These are phyloP conservation scores for Tillandsia leiboldiana DNA, from an alignment of 176 grass and related monocot genomes.

Conservation along the genomic window DNA sequence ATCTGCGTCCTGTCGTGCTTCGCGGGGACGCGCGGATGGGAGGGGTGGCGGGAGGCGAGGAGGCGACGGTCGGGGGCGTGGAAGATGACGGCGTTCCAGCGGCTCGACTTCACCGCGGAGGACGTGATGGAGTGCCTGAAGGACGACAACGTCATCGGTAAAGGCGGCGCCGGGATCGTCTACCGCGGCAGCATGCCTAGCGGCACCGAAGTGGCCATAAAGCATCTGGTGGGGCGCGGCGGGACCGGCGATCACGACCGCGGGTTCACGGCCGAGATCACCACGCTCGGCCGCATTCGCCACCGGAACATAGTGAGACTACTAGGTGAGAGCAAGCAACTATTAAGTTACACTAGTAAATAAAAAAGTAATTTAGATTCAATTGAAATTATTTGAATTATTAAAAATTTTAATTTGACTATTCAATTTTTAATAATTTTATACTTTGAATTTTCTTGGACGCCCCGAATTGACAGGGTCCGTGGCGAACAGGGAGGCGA, in stretches of 20 bases:
- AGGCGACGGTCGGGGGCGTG: constrained; percentile 34
- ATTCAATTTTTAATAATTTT: too few species aligned
- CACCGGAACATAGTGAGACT: constrained; percentile 86
- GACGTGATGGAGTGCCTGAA: constrained; percentile 84
- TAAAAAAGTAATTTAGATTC: too few species aligned
- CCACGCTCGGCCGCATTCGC: constrained; percentile 67
- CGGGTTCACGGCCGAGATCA: constrained; percentile 78
- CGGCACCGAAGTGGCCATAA: constrained; percentile 63
- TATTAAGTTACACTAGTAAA: too few species aligned
- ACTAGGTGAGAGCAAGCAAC: constrained; percentile 17
- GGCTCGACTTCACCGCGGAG: constrained; percentile 52
- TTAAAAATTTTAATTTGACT: too few species aligned
- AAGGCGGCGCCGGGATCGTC: constrained; percentile 83
- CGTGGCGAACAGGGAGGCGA: constrained; percentile 73
- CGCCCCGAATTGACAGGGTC: constrained; percentile 3
- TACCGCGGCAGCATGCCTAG: constrained; percentile 52
- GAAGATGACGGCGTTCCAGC: constrained; percentile 87
- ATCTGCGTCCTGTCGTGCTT: neutral
- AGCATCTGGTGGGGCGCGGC: constrained; percentile 46
- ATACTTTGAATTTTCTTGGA: too few species aligned
- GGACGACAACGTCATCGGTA: constrained; percentile 90
- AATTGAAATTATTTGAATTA: too few species aligned
- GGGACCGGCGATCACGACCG: constrained; percentile 42
- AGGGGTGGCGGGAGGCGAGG: constrained; percentile 28
- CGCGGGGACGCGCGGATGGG: constrained; percentile 14